Evolutionary conservation across 225 moss, liverwort and hornwort species (phyloP).

Genomic region (Physcomitrellopsis africana): DNA sequence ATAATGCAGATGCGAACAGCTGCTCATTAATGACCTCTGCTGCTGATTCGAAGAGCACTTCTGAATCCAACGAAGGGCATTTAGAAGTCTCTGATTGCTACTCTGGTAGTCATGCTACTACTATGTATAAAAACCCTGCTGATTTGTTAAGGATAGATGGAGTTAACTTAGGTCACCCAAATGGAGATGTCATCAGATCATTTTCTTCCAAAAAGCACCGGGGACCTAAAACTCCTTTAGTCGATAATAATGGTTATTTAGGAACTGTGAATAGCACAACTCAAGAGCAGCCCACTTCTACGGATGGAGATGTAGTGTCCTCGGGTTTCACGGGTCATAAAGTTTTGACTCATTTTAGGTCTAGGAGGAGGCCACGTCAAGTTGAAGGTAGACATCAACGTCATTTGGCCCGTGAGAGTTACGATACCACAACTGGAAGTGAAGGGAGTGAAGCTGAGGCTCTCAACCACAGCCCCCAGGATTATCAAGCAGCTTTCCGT

Average conservation of each 20-base stretch:
- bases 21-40: slow-evolving; percentile 51
- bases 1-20: slow-evolving; percentile 49
- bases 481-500: slow-evolving; percentile 39
- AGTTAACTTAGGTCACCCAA: slow-evolving; percentile 45
- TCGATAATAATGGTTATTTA: slow-evolving; percentile 47
- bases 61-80: slow-evolving; percentile 48
- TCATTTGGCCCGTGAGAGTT: slow-evolving; percentile 47
- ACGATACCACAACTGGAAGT: slow-evolving; percentile 58
- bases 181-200: slow-evolving; percentile 49
- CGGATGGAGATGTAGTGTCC: slow-evolving; percentile 50
- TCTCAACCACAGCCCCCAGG: slow-evolving; percentile 36
- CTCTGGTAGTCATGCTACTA: slow-evolving; percentile 31
- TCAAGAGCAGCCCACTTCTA: slow-evolving; percentile 51
- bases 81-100: slow-evolving; percentile 47
- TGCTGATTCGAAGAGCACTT: slow-evolving; percentile 66
- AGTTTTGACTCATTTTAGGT: slow-evolving; percentile 50
- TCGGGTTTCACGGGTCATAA: slow-evolving; percentile 44
- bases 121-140: slow-evolving; percentile 47
- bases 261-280: slow-evolving; percentile 35
- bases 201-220: slow-evolving; percentile 57
- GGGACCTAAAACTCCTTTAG: slow-evolving; percentile 45
- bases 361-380: slow-evolving; percentile 69
- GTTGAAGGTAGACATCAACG: slow-evolving; percentile 66
- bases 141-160: slow-evolving; percentile 54
- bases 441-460: slow-evolving; percentile 73